These are phyloP conservation scores for Hypomyces perniciosus DNA, from an alignment of 2,329 filamentous ascomycete species.

Conservation along the genomic window DNA sequence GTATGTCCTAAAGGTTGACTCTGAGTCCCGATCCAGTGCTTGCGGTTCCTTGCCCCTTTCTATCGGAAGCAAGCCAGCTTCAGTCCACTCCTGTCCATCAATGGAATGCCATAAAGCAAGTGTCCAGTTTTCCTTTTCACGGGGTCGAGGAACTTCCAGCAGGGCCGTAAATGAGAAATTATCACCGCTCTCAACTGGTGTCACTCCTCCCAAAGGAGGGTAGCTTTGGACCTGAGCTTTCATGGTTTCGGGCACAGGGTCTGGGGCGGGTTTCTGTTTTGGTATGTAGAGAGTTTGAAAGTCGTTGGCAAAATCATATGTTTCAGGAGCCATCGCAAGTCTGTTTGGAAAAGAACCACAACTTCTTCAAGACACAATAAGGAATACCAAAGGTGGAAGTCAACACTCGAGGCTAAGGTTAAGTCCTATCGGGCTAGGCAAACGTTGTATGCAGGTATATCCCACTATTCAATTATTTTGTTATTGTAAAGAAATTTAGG, in stretches of 20 bases:
- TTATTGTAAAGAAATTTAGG: too few relatives aligned
- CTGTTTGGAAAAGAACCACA: too few relatives aligned
- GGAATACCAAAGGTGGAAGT: too few relatives aligned
- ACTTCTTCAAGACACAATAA: neutral
- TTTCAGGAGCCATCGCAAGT: conserved; percentile 20
- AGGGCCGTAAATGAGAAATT: conserved; percentile 58
- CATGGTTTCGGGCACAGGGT: conserved; percentile 26
- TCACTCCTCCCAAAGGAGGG: conserved; percentile 72
- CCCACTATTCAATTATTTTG: too few relatives aligned
- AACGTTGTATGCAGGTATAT: too few relatives aligned
- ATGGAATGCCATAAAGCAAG: conserved; percentile 65
- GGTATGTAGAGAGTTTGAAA: conserved; percentile 33
- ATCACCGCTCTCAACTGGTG: conserved; percentile 44
- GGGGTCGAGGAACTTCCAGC: conserved; percentile 56
- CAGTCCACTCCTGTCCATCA: conserved; percentile 50
- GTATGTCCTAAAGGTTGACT: conserved; percentile 36
- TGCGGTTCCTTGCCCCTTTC: conserved; percentile 34
- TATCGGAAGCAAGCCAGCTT: conserved; percentile 39
- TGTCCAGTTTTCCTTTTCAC: conserved; percentile 58
- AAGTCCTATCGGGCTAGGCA: too few relatives aligned
- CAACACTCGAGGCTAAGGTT: too few relatives aligned
- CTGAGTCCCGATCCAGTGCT: conserved; percentile 39
- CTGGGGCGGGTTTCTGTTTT: conserved; percentile 30
- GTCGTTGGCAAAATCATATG: conserved; percentile 31
- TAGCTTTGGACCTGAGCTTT: conserved; percentile 42